These are phyloP conservation scores for Sugiyamaella neomexicana DNA, from an alignment of 1,139 yeast genomes.

Conservation along the genomic window DNA sequence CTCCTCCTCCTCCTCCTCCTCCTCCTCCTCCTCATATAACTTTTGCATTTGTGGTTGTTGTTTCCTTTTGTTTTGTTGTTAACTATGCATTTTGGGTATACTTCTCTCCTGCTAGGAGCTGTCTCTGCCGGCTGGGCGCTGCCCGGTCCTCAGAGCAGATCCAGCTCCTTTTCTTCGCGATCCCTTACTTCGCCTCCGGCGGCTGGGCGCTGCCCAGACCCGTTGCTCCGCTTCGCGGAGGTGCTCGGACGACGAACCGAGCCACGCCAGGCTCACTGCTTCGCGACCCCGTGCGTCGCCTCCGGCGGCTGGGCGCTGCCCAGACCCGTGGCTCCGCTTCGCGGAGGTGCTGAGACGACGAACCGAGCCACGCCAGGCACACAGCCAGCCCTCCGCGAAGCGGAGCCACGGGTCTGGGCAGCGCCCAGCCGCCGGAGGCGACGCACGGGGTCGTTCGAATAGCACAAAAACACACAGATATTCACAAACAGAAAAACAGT, in stretches of 20 bases:
- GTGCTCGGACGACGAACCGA: too few species aligned
- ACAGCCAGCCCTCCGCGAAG: slow-evolving; percentile 7
- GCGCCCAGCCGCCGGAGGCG: slow-evolving; percentile 17
- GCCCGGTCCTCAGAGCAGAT: slow-evolving; percentile 2
- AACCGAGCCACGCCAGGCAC: background rate
- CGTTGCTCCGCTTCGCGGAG: background rate
- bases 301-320: slow-evolving; percentile 8
- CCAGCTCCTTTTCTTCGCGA: too few species aligned
- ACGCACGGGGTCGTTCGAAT: background rate
- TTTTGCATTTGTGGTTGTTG: slow-evolving; percentile 15
- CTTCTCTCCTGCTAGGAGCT: too few species aligned
- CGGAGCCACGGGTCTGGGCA: slow-evolving; percentile 14
- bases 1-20: background rate
- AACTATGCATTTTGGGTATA: slow-evolving; percentile 11
- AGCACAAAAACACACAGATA: slow-evolving; percentile 9
- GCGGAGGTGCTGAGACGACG: too few species aligned
- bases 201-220: background rate
- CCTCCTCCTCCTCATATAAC: background rate
- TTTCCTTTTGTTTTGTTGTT: slow-evolving; percentile 8
- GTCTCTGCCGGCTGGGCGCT: slow-evolving; percentile 9
- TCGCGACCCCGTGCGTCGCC: background rate
- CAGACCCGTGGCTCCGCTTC: slow-evolving; percentile 11
- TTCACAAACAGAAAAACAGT: background rate
- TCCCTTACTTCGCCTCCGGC: background rate
- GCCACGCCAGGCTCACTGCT: too few species aligned